Evolutionary conservation across 495 filamentous ascomycete species (phyloP), one percentile per base, ranked within the genome.

Genomic region (Emericellopsis terricola): DNA sequence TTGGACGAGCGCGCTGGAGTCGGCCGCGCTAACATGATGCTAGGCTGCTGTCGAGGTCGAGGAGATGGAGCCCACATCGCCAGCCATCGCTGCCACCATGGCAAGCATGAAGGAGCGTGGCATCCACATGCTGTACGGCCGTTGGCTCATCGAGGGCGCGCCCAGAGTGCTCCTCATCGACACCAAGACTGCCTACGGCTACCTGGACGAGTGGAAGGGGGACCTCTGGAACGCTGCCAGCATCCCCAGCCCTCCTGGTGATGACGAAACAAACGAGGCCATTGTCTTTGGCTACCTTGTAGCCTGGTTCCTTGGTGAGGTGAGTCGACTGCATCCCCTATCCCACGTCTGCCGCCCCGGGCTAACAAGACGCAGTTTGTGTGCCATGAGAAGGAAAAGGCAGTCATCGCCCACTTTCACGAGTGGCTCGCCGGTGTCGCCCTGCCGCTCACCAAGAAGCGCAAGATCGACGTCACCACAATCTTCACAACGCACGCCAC

Each of bases 401-500:
- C 89, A 0, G 82, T 97, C 34, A 81, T 97, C 44, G 91, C 84
- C 23, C 91, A 97, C 55, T 97, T 96, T 60, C 89, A 97, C 57
- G 89, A 97, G 57, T 97, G 89, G 89, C 68, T 97, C 31, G 80
- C 89, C 5, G 91, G 87, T 52, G 89, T 97, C n/a, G 89, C 83
- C 37, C 64, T 96, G 15, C 89, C 91, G 8, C 65, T 97, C 41
- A 78, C 75, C 50, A 91, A 86, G 59, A 93, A 81, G 62, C 71
- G 89, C 11, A 75, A 80, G 38, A 96, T 97, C 60, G 89, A 97
- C 48, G 69, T 94, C 30, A 97, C 89, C 7, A 96, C 91, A 42
- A 94, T 97, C 52, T 97, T 97, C 59, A 97, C 89, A 21, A 97
- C 89, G 3, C 89, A 97, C 50, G 89, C 89, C 8, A 97, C 89